phyloP scores from a whole-genome alignment of 116 monocot species.

The Phalaenopsis hybrid region DNA sequence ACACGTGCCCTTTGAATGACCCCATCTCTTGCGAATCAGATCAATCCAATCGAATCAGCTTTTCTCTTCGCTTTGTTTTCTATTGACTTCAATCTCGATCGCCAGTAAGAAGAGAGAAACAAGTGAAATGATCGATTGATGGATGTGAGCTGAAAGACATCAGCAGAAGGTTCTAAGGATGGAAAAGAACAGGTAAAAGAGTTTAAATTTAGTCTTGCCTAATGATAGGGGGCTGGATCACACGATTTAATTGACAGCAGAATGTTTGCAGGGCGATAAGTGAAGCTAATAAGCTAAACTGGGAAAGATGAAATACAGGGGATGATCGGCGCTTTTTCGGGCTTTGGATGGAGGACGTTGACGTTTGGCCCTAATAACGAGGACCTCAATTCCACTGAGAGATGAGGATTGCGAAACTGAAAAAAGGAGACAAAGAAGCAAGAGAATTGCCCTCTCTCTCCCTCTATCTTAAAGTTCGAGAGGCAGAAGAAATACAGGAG shows the following conservation, averaged over 20 bases:
- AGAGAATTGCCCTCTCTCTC: neutral
- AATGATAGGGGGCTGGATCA: neutral
- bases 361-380: neutral
- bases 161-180: neutral
- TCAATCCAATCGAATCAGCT: neutral
- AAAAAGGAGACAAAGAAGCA: neutral
- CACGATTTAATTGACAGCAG: neutral
- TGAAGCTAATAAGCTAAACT: neutral
- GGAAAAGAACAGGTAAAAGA: neutral
- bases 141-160: neutral
- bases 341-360: neutral
- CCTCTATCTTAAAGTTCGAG: neutral
- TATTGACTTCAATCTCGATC: neutral
- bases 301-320: neutral
- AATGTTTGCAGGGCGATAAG: neutral
- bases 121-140: neutral
- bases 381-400: neutral
- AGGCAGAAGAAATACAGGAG: too few relatives aligned
- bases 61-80: neutral
- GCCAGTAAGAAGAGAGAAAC: too few relatives aligned
- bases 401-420: neutral
- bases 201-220: neutral
- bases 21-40: slow-evolving; percentile 44
- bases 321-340: too few relatives aligned
- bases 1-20: slow-evolving; percentile 86